Base-by-base conservation (phyloP, 768 basidiomycete genomes). In the Aureoboletus auriporus region DNA sequence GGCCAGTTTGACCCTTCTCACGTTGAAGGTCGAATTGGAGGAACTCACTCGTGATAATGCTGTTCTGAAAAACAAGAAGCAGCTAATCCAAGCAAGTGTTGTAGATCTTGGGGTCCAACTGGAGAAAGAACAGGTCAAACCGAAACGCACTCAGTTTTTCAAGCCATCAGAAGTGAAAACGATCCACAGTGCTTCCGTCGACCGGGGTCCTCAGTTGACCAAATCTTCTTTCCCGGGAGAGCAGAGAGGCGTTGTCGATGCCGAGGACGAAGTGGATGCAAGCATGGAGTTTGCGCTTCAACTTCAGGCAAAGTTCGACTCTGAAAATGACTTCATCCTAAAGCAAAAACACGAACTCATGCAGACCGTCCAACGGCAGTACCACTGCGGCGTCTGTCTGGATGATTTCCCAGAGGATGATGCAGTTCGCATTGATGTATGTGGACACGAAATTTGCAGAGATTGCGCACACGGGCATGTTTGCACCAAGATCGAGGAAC, bases 361-460 rank as follows among this genome's bases (percentile, higher is more conserved):
- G 23, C 59, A 39, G 10, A 46, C 49, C 5, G 58, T 56, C 3
- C 76, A 73, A 43, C 64, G 57, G 9, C 64, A 53, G 23, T 82
- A 80, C 52, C 65, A 73, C 34, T 86, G 84, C 52, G 71, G 71
- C 8, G 60, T 85, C 36, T 86, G 84, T 61, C 60, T 77, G 41
- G 83, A 86, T 8, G 59, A 69, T 20, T 66, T 68, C 40, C 68
- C 73, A 0, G 69, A 72, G 38, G 75, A 77, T 39, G 62, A 67
- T 31, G 70, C 72, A 2, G 68, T 75, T n/a, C 58, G 54, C 3
- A 62, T 82, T 30, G 68, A 63, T 5, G 56, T 26, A 2, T 86
- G 84, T 47, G 59, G 58, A 13, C 82, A 86, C 56, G 52, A 59
- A 4, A 75, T 80, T 51, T 85, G 84, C 60, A 72, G 77, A 41